Conservation (phyloP, 208 protist genomes). For the Leptomonas seymouri region DNA sequence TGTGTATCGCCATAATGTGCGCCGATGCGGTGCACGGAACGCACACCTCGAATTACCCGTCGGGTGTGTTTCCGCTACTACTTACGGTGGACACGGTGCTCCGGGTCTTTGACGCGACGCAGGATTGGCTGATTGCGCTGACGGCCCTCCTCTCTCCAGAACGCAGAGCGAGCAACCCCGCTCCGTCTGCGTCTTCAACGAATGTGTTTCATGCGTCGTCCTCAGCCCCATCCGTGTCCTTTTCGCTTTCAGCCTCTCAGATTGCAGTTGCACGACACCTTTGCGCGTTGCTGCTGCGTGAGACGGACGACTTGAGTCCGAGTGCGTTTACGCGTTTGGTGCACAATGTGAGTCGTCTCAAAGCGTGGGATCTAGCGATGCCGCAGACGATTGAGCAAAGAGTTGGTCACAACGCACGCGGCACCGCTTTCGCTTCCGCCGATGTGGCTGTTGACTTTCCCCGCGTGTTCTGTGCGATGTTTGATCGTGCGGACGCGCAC, state of each 20-base stretch:
- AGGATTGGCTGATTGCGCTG: constrained; percentile 24
- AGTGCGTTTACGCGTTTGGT: constrained; percentile 69
- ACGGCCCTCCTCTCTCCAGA: constrained; percentile 1
- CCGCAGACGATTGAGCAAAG: not conserved
- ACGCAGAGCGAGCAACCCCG: not conserved
- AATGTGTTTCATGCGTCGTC: not conserved
- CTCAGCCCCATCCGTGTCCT: not conserved
- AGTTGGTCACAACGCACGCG: not conserved
- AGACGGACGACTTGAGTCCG: constrained; percentile 41
- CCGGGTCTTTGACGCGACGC: constrained; percentile 10
- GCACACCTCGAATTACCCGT: not conserved
- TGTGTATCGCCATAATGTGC: constrained; percentile 13
- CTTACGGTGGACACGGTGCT: constrained; percentile 17
- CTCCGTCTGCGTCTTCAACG: not conserved
- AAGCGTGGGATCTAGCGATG: constrained; percentile 28
- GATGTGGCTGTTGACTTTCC: constrained; percentile 22
- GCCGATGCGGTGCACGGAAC: not conserved
- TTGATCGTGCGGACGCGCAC: constrained; percentile 75
- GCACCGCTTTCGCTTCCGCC: not conserved
- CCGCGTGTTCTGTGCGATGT: constrained; percentile 20
- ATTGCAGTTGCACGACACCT: constrained; percentile 21
- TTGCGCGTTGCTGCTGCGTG: constrained; percentile 33
- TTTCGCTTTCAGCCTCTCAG: not conserved
- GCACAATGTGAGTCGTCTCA: constrained; percentile 60
- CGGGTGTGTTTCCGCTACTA: constrained; percentile 5